These are phyloP conservation scores for Candida sanyaensis DNA, from an alignment of 1,139 yeast genomes.

Conservation along the genomic window DNA sequence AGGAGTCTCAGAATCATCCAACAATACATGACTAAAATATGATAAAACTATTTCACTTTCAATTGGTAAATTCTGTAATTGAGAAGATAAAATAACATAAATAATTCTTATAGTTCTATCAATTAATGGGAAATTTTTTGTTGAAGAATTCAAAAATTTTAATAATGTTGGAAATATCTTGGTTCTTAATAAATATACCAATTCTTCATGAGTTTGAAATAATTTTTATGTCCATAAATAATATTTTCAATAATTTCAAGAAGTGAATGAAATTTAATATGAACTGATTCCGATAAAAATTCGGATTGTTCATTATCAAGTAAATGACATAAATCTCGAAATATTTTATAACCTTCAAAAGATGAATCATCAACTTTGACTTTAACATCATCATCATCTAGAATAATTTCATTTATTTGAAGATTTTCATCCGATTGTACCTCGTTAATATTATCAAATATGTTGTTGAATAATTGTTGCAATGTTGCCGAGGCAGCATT, in stretches of 20 bases:
- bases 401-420: constrained; percentile 27
- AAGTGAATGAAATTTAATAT: constrained; percentile 67
- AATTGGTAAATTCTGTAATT: constrained; percentile 60
- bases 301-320: constrained; percentile 60
- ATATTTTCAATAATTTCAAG: constrained; percentile 80
- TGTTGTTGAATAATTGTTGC: constrained; percentile 76
- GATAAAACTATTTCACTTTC: constrained; percentile 84
- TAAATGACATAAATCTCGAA: constrained; percentile 69
- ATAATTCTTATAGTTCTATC: constrained; percentile 76
- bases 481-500: constrained; percentile 93
- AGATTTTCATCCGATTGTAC: constrained; percentile 8
- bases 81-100: constrained; percentile 59
- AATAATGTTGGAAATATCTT: constrained; percentile 75
- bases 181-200: constrained; percentile 63
- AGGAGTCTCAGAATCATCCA: constrained; percentile 19
- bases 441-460: constrained; percentile 64
- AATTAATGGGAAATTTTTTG: constrained; percentile 61
- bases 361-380: constrained; percentile 53
- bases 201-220: constrained; percentile 62
- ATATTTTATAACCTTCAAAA: constrained; percentile 68
- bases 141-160: constrained; percentile 50
- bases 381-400: constrained; percentile 48
- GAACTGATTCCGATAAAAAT: constrained; percentile 45
- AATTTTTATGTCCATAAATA: constrained; percentile 52
- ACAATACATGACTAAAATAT: constrained; percentile 65